A percentile compares a stretch with the other conserved stretches of the same genome.
These are phyloP conservation scores for Sporothrix humicola DNA, from an alignment of 2,329 filamentous ascomycete genomes.

Conservation along the genomic window DNA sequence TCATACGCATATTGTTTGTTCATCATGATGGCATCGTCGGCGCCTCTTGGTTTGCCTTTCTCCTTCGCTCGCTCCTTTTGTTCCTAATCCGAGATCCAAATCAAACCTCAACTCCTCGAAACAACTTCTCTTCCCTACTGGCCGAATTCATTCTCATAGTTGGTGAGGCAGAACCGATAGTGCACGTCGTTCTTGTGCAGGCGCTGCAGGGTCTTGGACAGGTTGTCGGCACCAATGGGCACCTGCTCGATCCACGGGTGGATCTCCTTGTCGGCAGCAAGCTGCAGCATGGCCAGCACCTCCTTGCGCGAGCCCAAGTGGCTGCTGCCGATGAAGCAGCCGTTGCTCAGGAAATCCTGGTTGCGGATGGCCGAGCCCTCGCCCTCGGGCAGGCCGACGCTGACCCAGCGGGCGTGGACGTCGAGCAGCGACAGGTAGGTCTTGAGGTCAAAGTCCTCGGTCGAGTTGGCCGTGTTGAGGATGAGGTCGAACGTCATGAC, in stretches of 20 bases:
- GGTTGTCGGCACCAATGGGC: slow-evolving; percentile 72
- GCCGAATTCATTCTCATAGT: slow-evolving; percentile 72
- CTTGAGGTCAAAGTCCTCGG: slow-evolving; percentile 68
- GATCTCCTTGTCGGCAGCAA: slow-evolving; percentile 72
- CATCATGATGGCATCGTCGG: not conserved
- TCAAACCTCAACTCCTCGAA: not conserved
- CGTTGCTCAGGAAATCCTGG: slow-evolving; percentile 76
- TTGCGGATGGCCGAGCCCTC: slow-evolving; percentile 73
- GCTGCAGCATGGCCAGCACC: slow-evolving; percentile 72
- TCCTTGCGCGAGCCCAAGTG: slow-evolving; percentile 74
- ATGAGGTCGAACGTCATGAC: slow-evolving; percentile 75
- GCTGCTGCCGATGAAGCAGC: slow-evolving; percentile 72
- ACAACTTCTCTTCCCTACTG: slow-evolving; percentile 42
- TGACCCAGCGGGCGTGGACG: slow-evolving; percentile 80
- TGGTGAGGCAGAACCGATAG: slow-evolving; percentile 77
- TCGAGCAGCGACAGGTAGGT: slow-evolving; percentile 81
- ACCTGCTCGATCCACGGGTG: slow-evolving; percentile 75
- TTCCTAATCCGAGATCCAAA: too few species aligned
- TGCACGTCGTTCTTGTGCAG: slow-evolving; percentile 73
- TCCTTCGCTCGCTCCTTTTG: not conserved
- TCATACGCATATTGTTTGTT: not conserved
- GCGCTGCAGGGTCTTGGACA: slow-evolving; percentile 70
- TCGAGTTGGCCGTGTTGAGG: slow-evolving; percentile 74
- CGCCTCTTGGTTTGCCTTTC: not conserved
- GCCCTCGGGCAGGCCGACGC: slow-evolving; percentile 79